These are phyloP conservation scores for Boletus subparvulus DNA, from an alignment of 768 basidiomycete species.

Conservation along the genomic window DNA sequence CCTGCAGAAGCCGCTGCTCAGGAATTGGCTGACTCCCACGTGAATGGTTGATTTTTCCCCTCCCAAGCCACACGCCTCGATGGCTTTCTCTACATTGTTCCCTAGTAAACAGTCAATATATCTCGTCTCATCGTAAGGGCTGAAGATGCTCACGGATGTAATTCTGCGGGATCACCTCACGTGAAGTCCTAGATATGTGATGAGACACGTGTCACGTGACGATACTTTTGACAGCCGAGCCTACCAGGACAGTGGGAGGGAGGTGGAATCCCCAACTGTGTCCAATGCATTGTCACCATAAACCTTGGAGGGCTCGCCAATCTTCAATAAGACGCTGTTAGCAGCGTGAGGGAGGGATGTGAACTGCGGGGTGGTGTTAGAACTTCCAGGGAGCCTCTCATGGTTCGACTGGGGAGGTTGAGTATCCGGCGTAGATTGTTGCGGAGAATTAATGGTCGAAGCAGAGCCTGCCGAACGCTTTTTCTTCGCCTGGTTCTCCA, in stretches of 20 bases:
- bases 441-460: not conserved
- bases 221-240: not conserved
- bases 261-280: not conserved
- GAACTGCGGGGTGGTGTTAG: not conserved
- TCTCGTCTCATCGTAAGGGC: no score
- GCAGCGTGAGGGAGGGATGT: not conserved
- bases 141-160: slow-evolving; percentile 28
- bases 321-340: not conserved
- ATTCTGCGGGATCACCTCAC: slow-evolving; percentile 33
- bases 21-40: not conserved
- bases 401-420: not conserved
- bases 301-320: not conserved
- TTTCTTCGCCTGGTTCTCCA: not conserved
- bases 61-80: not conserved
- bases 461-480: not conserved
- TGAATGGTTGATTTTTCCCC: not conserved
- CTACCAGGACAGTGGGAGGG: not conserved
- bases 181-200: not conserved
- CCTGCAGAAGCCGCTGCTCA: not conserved
- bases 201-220: not conserved
- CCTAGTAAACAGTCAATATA: not conserved
- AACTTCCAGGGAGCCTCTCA: not conserved
- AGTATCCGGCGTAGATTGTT: not conserved
- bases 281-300: not conserved
- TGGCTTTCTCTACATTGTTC: not conserved